Evolutionary conservation across 768 basidiomycete genomes (phyloP).

Genomic region (Cystobasidiopsis lactophilus): DNA sequence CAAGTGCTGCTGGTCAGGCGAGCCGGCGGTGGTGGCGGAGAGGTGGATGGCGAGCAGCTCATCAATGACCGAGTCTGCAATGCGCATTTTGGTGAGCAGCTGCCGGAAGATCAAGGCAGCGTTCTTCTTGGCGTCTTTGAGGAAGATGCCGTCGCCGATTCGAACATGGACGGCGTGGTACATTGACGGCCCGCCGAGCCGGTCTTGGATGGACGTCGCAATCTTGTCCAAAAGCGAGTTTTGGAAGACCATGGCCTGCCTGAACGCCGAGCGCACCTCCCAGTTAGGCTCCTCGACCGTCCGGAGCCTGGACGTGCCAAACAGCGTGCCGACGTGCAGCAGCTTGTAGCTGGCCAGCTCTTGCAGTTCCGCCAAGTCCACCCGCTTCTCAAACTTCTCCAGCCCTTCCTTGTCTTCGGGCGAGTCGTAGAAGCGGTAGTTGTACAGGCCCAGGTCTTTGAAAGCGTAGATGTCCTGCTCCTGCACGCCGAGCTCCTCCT

Average conservation of each 20-base stretch:
- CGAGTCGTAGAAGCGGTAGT: slow-evolving; percentile 41
- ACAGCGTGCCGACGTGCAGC: slow-evolving; percentile 49
- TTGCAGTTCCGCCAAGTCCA: slow-evolving; percentile 25
- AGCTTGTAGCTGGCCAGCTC: slow-evolving; percentile 31
- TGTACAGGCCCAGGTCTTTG: slow-evolving; percentile 38
- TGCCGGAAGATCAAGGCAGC: slow-evolving; percentile 36
- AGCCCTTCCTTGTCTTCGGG: slow-evolving; percentile 14
- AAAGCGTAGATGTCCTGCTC: slow-evolving; percentile 30
- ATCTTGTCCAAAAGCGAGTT: slow-evolving; percentile 32
- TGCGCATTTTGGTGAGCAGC: slow-evolving; percentile 34
- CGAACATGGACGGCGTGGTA: slow-evolving; percentile 49
- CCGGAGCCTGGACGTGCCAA: slow-evolving; percentile 48
- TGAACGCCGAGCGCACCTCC: slow-evolving; percentile 31
- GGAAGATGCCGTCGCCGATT: slow-evolving; percentile 45
- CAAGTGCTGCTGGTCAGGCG: slow-evolving; percentile 19
- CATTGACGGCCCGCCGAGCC: slow-evolving; percentile 26
- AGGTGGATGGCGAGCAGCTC: not conserved
- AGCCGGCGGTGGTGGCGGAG: not conserved
- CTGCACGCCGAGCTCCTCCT: slow-evolving; percentile 26
- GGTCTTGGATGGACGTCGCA: slow-evolving; percentile 30
- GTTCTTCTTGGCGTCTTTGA: slow-evolving; percentile 27
- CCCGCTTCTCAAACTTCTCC: slow-evolving; percentile 18
- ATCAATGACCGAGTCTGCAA: slow-evolving; percentile 26
- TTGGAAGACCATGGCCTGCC: slow-evolving; percentile 37
- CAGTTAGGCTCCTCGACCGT: slow-evolving; percentile 30